Base-by-base conservation (phyloP, 208 protist species). In the Acanthamoeba divionensis region DNA sequence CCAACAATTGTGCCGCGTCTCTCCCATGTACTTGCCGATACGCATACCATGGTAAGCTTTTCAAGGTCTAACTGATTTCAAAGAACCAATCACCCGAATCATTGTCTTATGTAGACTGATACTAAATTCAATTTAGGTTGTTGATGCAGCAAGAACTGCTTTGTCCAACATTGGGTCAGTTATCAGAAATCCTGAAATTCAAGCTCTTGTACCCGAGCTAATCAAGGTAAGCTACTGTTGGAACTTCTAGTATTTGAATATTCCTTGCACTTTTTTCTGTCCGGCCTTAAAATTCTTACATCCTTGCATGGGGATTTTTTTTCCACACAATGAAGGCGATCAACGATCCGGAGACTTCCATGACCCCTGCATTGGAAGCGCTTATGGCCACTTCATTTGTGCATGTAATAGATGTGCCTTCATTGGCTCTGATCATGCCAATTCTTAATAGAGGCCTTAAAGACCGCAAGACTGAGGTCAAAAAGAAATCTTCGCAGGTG, bases 101-200 rank as follows among this genome's bases (percentile, higher is more conserved):
- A 66, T 24, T 62, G 54, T 29, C 54, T 12, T 67, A 26, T 66
- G 2, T 3, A 29, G 0, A 21, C 41, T 47, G 6, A 4, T 50
- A 41, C 26, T n/a, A 36, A 31, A 8, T 73, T 1, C 12, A 26
- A 2, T n/a, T 31, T 44, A 91, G 67, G 85, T 92, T n/a, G 89
- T 96, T 66, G 83, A 93, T 33, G 94, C 94, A 8, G 95, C 93
- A 8, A 63, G 91, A 31, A 79, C 82, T 15, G 95, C 95, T n/a
- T 92, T 97, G n/a, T 69, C 65, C 12, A 63, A 94, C 48, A 96
- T 97, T 66, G 95, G 94, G 44, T 57, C 89, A n/a, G 95, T 97
- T n/a, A 97, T 97, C 52, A 86, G 90, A 62, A 97, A 97, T 89
- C 95, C 96, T 10, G 95, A 97, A 80, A 95, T 97, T 62, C 91